Evolutionary conservation across 495 filamentous ascomycete genomes (phyloP).

Genomic region (Penicillium ochrochloron): DNA sequence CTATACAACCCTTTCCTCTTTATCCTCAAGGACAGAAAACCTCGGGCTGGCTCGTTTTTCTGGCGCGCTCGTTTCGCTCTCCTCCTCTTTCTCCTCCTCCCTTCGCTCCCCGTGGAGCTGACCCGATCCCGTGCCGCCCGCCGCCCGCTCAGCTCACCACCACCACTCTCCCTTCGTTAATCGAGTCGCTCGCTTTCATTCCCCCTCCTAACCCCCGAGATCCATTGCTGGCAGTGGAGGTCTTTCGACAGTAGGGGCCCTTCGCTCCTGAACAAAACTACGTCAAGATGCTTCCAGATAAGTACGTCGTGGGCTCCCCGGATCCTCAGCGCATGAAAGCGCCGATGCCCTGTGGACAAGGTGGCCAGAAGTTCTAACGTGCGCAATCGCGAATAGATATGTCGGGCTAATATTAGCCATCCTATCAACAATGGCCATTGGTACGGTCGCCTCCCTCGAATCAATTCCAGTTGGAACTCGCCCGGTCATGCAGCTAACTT

Average conservation of each 20-base stretch:
- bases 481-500: constrained; percentile 22
- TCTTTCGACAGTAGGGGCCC: constrained; percentile 44
- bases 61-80: constrained; percentile 19
- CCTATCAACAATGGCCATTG: constrained; percentile 89
- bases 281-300: constrained; percentile 78
- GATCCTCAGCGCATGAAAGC: background rate
- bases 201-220: constrained; percentile 1
- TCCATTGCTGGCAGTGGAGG: constrained; percentile 44
- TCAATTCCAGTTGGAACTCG: background rate
- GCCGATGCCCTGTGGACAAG: constrained; percentile 17
- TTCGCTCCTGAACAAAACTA: constrained; percentile 43
- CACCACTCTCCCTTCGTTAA: constrained; percentile 22
- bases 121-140: constrained; percentile 8
- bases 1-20: constrained; percentile 13
- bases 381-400: constrained; percentile 63
- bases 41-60: constrained; percentile 37
- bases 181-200: constrained; percentile 26
- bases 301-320: constrained; percentile 55
- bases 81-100: constrained; percentile 6
- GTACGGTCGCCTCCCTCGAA: constrained; percentile 54
- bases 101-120: constrained; percentile 8
- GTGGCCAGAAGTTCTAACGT: constrained; percentile 40
- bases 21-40: constrained; percentile 23
- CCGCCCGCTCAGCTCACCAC: constrained; percentile 12
- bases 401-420: constrained; percentile 89